Evolutionary conservation across 2,329 filamentous ascomycete species (phyloP).

Genomic region (Apiospora marii): DNA sequence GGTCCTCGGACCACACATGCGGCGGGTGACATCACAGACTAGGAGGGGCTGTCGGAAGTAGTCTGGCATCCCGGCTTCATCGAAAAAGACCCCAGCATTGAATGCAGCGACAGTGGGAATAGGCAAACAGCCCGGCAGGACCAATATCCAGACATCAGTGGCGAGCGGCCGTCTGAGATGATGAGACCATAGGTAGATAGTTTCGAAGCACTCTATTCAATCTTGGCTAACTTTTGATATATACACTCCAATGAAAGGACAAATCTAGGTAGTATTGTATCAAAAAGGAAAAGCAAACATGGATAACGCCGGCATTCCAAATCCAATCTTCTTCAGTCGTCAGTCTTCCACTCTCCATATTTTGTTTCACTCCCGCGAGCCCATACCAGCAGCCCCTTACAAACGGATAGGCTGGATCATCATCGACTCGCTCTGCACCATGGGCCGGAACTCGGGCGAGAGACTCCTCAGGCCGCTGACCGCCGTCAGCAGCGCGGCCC

Average conservation of each 20-base stretch:
- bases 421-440: constrained; percentile 5
- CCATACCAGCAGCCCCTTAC: too few species aligned
- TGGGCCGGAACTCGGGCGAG: neutral
- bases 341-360: neutral
- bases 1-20: too few species aligned
- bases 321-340: neutral
- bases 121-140: neutral
- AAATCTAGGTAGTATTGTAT: neutral
- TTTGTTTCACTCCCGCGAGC: neutral
- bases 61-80: neutral
- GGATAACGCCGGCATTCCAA: neutral
- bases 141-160: neutral
- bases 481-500: constrained; percentile 19
- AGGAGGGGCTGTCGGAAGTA: too few species aligned
- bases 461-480: neutral
- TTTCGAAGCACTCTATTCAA: neutral
- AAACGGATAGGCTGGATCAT: neutral
- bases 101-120: neutral
- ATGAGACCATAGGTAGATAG: neutral
- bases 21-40: too few species aligned
- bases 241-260: neutral
- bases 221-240: neutral
- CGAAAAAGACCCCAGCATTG: rapidly evolving
- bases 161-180: neutral
- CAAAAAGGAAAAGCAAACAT: neutral